phyloP scores from a whole-genome alignment of 1,284 basidiomycete genomes.

The Trametes versicolor region DNA sequence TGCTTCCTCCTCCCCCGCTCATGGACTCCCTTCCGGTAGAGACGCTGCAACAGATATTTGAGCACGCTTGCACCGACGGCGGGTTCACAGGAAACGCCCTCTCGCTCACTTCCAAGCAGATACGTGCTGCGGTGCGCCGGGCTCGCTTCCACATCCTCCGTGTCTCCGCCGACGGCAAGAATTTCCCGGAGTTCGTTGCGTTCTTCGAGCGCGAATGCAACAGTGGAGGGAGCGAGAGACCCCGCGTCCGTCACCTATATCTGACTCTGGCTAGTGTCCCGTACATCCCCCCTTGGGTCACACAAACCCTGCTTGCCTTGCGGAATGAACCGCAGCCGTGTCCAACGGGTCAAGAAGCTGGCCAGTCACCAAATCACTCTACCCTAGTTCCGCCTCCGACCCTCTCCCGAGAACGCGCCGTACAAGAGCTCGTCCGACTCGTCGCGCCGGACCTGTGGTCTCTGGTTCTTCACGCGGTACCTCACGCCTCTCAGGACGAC shows the following conservation, averaged over 20 bases:
- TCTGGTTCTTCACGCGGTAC: not conserved
- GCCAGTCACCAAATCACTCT: too few relatives aligned
- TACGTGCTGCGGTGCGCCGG: not conserved
- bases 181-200: not conserved
- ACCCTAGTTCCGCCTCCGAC: too few relatives aligned
- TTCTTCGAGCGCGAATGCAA: not conserved
- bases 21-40: conserved; percentile 1
- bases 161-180: not conserved
- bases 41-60: not conserved
- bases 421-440: not conserved
- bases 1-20: not conserved
- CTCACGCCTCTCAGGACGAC: not conserved
- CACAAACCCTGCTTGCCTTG: not conserved
- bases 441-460: conserved; percentile 1
- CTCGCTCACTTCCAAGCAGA: not conserved
- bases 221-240: not conserved
- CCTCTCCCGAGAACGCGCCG: not conserved
- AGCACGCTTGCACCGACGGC: conserved; percentile 1
- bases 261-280: not conserved
- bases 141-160: not conserved
- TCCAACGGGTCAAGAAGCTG: too few relatives aligned
- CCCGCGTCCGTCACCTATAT: not conserved
- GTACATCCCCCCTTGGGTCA: not conserved
- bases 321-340: too few relatives aligned
- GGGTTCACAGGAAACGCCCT: not conserved